These are phyloP conservation scores for Aspergillus hortae DNA, from an alignment of 2,329 filamentous ascomycete species.

Conservation along the genomic window DNA sequence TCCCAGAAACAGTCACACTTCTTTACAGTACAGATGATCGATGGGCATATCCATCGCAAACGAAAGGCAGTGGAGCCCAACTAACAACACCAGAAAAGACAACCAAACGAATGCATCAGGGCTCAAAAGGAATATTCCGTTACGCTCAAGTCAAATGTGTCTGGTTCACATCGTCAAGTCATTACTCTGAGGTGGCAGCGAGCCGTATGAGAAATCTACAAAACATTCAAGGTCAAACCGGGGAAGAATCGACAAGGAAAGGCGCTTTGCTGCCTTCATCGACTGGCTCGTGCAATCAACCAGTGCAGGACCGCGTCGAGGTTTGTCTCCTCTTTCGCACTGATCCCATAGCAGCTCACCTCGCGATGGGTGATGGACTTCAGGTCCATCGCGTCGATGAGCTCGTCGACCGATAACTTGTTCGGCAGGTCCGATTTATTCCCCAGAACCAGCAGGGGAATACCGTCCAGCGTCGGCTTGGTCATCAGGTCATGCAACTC, in stretches of 20 bases:
- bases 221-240: constrained; percentile 9
- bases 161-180: constrained; percentile 46
- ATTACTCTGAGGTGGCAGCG: constrained; percentile 43
- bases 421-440: constrained; percentile 96
- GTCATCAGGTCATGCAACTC: constrained; percentile 87
- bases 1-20: neutral
- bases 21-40: constrained; percentile 1
- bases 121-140: constrained; percentile 1
- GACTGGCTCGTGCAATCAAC: constrained; percentile 84
- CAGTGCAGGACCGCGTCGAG: constrained; percentile 95
- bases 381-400: constrained; percentile 89
- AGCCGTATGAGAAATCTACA: constrained; percentile 24
- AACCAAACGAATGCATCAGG: neutral
- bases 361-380: constrained; percentile 87
- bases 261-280: constrained; percentile 45
- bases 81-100: constrained; percentile 2
- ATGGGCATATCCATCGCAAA: constrained; percentile 6
- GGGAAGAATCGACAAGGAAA: neutral
- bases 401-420: constrained; percentile 86
- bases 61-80: neutral
- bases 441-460: constrained; percentile 87
- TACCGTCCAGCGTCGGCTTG: constrained; percentile 79
- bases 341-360: constrained; percentile 98
- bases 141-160: constrained; percentile 13
- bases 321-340: constrained; percentile 97